phyloP scores from a whole-genome alignment of 257 asterid genomes.

The Solanum paucissectum region DNA sequence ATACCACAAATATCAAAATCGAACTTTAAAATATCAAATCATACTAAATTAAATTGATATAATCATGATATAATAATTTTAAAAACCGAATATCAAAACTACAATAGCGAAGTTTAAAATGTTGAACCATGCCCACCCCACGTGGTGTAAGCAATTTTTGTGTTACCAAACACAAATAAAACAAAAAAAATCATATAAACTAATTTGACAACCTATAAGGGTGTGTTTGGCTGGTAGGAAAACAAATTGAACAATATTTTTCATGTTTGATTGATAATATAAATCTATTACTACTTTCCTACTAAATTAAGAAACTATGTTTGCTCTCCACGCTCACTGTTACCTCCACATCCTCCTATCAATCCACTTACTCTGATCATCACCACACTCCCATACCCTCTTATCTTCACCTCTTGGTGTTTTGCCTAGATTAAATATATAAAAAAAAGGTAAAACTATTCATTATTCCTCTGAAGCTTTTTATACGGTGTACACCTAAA shows the following conservation, averaged over 20 bases:
- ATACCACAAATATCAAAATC: background rate
- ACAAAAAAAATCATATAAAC: background rate
- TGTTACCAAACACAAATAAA: background rate
- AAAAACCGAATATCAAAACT: too few relatives aligned
- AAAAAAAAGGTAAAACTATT: too few relatives aligned
- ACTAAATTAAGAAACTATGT: background rate
- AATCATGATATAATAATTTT: too few relatives aligned
- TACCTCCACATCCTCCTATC: background rate
- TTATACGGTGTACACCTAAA: too few relatives aligned
- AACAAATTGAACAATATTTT: background rate
- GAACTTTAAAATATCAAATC: background rate
- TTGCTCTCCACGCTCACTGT: background rate
- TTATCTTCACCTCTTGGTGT: background rate
- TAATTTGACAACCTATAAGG: background rate
- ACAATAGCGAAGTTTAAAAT: too few relatives aligned
- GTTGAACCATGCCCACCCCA: accelerated
- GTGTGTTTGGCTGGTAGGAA: background rate
- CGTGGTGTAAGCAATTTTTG: background rate
- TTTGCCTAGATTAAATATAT: background rate
- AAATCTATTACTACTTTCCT: too few relatives aligned
- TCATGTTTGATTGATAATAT: background rate
- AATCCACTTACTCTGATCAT: background rate
- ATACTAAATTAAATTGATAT: background rate
- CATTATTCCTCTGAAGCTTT: too few relatives aligned
- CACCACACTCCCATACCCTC: background rate